phyloP scores from a whole-genome alignment of 768 basidiomycete genomes.

The Phylloporus sp. region DNA sequence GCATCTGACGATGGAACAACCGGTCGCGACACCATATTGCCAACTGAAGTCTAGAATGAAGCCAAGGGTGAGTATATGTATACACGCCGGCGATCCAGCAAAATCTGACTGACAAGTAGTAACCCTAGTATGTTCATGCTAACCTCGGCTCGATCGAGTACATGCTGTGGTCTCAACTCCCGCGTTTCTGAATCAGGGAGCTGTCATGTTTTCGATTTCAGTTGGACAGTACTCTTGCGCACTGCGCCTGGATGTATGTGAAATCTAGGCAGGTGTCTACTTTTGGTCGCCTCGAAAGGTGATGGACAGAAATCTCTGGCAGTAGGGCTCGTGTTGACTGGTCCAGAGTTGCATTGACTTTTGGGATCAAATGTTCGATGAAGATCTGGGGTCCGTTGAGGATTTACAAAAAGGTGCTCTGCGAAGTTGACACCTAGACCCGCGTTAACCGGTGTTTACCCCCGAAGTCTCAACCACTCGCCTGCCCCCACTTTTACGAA shows the following conservation, averaged over 20 bases:
- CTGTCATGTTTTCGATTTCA: slow-evolving; percentile 5
- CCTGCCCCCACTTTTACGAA: no score
- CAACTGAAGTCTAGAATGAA: slow-evolving; percentile 5
- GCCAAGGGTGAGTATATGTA: slow-evolving; percentile 2
- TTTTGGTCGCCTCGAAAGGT: background rate
- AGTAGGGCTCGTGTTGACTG: background rate
- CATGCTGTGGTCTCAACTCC: slow-evolving; percentile 1
- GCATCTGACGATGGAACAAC: background rate
- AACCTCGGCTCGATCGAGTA: slow-evolving; percentile 10
- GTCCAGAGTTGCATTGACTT: slow-evolving; percentile 1
- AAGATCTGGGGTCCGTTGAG: background rate
- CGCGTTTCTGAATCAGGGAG: background rate
- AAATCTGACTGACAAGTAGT: slow-evolving; percentile 1
- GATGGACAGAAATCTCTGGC: background rate
- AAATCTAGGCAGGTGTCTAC: slow-evolving; percentile 9
- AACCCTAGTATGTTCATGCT: slow-evolving; percentile 7
- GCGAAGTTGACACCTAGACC: background rate
- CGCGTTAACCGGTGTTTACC: no score
- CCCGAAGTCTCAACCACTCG: no score
- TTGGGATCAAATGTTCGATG: background rate
- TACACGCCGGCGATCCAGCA: background rate
- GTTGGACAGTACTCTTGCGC: background rate
- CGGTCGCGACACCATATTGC: background rate
- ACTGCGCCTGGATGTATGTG: background rate
- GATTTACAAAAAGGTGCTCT: background rate